Evolutionary conservation across 1,284 basidiomycete species (phyloP).

Genomic region (Microbotryum lychnidis-dioicae): DNA sequence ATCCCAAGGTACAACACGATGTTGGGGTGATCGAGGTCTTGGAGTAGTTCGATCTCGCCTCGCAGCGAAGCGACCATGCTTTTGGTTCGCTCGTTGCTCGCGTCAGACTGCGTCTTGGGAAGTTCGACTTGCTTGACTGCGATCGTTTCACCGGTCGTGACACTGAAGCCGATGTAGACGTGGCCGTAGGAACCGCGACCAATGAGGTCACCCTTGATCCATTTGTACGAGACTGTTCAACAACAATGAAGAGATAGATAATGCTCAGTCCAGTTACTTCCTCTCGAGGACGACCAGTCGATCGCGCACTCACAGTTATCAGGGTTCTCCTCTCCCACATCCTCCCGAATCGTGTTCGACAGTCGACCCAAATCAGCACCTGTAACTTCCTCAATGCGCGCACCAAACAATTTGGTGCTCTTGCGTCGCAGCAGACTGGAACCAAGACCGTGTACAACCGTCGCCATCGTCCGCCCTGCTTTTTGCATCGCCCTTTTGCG

Average conservation of each 20-base stretch:
- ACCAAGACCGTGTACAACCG: constrained; percentile 37
- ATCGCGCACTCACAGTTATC: constrained; percentile 33
- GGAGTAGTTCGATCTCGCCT: constrained; percentile 87
- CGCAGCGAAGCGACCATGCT: constrained; percentile 84
- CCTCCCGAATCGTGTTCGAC: constrained; percentile 35
- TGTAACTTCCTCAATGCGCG: constrained; percentile 84
- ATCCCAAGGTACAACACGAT: constrained; percentile 96
- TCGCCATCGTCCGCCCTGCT: constrained; percentile 44
- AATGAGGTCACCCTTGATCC: constrained; percentile 96
- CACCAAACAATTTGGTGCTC: constrained; percentile 94
- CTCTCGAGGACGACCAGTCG: not conserved
- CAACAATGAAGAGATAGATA: not conserved
- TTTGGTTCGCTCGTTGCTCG: constrained; percentile 73
- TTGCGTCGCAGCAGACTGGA: constrained; percentile 56
- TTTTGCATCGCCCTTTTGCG: constrained; percentile 39
- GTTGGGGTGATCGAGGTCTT: constrained; percentile 92
- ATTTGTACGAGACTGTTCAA: constrained; percentile 79
- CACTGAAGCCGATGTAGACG: constrained; percentile 92
- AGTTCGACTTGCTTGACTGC: constrained; percentile 99
- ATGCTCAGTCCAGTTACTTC: not conserved
- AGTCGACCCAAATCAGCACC: constrained; percentile 47
- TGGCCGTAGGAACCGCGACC: constrained; percentile 94
- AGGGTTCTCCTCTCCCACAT: constrained; percentile 35
- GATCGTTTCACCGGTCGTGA: constrained; percentile 98
- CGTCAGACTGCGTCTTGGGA: constrained; percentile 80